Evolutionary conservation across 2,329 filamentous ascomycete genomes (phyloP), one percentile per base, ranked within the genome.

Genomic region (Alternaria alternata): DNA sequence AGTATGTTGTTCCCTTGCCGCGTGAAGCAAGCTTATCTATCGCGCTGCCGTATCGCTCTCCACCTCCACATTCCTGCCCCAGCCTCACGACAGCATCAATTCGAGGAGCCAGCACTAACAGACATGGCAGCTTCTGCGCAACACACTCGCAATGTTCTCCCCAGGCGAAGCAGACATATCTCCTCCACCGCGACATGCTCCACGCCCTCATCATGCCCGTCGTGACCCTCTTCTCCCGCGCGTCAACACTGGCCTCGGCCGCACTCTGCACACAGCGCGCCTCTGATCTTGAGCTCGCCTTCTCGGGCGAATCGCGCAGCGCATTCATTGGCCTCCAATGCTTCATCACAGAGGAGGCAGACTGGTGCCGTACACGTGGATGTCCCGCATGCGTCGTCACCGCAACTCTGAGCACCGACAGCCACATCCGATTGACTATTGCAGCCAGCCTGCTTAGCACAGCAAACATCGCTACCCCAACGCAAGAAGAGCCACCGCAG

Each of bases 251-350:
- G 32, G 86, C 86, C 2, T 78, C 81, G 30, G 80, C 80, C 22
- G 81, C 81, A 1, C 79, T 87, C 9, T 82, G 82, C 58, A 82
- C 79, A 30, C 74, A 75, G 41, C 81, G 81, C 58, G 78, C 80
- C 16, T 80, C 83, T 55, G 86, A 88, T 57, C 80, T 85, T 5
- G 86, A 88, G 68, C 81, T 85, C 42, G 86, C 85, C 3, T 88
- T 87, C 71, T 80, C 82, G 2, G 84, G 84, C 5, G 83, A 85
- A 53, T 85, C 85, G 4, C 82, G 86, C 44, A 82, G 82, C 60
- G 85, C 86, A 1, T 88, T 86, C 68, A 77, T 87, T 53, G 88
- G 85, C 81, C 79, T 88, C 36, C 84, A 87, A 62, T 87, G 85
- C 73, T 86, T 88, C 59, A 73, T 88, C 22, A 79, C 78, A 11